These are phyloP conservation scores for Crotalaria pallida DNA, from an alignment of 306 rosid genomes.

Conservation along the genomic window DNA sequence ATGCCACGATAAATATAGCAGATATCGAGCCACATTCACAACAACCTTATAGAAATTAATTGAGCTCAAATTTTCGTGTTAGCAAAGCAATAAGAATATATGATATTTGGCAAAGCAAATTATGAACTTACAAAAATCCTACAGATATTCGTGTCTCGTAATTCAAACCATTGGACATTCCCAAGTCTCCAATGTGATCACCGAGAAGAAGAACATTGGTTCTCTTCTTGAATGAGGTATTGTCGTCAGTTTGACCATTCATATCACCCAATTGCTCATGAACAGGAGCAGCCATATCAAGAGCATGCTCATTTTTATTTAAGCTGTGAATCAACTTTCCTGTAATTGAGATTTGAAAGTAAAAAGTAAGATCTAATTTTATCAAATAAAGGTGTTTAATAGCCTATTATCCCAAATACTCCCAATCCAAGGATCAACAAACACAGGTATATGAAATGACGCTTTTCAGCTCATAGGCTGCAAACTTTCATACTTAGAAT, in stretches of 20 bases:
- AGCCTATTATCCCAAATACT: not conserved
- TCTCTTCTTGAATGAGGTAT: conserved; percentile 58
- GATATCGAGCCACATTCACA: not conserved
- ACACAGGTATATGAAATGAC: not conserved
- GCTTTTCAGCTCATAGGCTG: not conserved
- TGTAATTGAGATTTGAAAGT: conserved; percentile 28
- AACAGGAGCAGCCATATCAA: conserved; percentile 88
- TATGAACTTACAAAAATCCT: conserved; percentile 75
- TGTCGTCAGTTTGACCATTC: conserved; percentile 43
- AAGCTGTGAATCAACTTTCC: conserved; percentile 89
- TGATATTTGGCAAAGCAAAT: conserved; percentile 5
- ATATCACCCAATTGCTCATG: conserved; percentile 63
- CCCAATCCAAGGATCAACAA: not conserved
- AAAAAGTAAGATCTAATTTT: conserved; percentile 1
- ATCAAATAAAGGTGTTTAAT: not conserved
- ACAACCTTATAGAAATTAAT: not conserved
- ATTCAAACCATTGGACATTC: conserved; percentile 91
- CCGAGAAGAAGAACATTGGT: conserved; percentile 92
- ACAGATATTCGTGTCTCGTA: conserved; percentile 74
- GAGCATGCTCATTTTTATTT: conserved; percentile 91
- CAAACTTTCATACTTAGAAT: not conserved
- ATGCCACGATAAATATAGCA: not conserved
- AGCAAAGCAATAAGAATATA: not conserved
- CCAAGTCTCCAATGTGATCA: conserved; percentile 85
- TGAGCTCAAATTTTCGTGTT: not conserved